These are phyloP conservation scores for Lachancea cidri DNA, from an alignment of 805 yeast species.

Conservation along the genomic window DNA sequence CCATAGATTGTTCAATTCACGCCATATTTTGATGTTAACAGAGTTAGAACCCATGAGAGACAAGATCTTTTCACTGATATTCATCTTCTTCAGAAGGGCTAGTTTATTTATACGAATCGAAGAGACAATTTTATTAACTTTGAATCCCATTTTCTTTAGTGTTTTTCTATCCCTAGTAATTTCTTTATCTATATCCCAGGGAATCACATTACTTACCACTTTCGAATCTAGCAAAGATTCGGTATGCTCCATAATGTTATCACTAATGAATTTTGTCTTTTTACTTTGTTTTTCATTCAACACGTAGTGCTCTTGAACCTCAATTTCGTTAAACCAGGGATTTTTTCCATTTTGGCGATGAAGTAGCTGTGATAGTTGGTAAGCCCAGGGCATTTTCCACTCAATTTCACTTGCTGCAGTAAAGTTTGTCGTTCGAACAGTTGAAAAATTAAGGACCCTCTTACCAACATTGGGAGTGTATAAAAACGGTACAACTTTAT, in stretches of 20 bases:
- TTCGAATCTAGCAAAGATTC: background rate
- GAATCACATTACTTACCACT: background rate
- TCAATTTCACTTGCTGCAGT: constrained; percentile 65
- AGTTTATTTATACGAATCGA: background rate
- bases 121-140: too few relatives aligned
- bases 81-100: background rate
- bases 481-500: constrained; percentile 52
- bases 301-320: constrained; percentile 46
- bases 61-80: background rate
- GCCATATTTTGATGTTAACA: too few relatives aligned
- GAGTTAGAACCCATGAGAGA: background rate
- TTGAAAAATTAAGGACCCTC: background rate
- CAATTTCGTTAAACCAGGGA: constrained; percentile 45
- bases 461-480: constrained; percentile 39
- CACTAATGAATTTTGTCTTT: too few relatives aligned
- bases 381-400: constrained; percentile 40
- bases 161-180: too few relatives aligned
- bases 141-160: too few relatives aligned
- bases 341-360: constrained; percentile 9
- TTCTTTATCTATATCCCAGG: background rate
- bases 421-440: constrained; percentile 37
- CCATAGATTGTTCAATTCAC: too few relatives aligned
- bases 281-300: too few relatives aligned
- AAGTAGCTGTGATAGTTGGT: background rate
- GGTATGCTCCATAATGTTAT: background rate